A percentile compares a stretch with the other conserved stretches of the same genome.
Evolutionary conservation across 495 filamentous ascomycete species (phyloP).

Genomic region (Halenospora varia): DNA sequence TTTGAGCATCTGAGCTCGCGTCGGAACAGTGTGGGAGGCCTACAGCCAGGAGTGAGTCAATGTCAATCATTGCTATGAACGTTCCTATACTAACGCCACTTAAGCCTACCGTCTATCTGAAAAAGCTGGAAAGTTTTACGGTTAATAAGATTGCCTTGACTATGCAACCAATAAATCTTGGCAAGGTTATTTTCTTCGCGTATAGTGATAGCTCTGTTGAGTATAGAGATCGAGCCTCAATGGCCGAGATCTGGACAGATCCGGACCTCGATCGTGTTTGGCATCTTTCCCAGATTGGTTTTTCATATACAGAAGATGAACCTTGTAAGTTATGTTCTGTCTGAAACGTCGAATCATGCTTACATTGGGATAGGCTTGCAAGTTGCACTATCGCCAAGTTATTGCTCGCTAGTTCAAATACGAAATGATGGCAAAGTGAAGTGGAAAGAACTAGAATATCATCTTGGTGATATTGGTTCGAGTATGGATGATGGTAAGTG

Average conservation of each 20-base stretch:
- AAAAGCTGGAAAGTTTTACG: slow-evolving; percentile 59
- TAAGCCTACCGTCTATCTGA: slow-evolving; percentile 59
- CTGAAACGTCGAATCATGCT: neutral
- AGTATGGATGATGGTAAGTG: slow-evolving; percentile 40
- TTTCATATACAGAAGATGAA: slow-evolving; percentile 52
- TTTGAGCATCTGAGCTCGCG: slow-evolving; percentile 70
- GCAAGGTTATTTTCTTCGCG: slow-evolving; percentile 61
- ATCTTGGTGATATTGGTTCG: slow-evolving; percentile 34
- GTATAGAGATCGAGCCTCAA: slow-evolving; percentile 68
- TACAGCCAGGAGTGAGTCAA: slow-evolving; percentile 3
- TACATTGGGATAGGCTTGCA: slow-evolving; percentile 47
- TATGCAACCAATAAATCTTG: slow-evolving; percentile 59
- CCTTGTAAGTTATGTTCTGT: slow-evolving; percentile 38
- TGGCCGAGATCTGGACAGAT: slow-evolving; percentile 59
- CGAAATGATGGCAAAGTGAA: slow-evolving; percentile 62
- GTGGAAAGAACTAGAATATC: slow-evolving; percentile 59
- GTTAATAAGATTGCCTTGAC: slow-evolving; percentile 66
- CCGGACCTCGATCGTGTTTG: slow-evolving; percentile 60
- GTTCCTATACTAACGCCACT: slow-evolving; percentile 13
- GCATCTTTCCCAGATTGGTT: slow-evolving; percentile 67
- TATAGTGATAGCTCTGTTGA: slow-evolving; percentile 75
- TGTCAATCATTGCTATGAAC: neutral
- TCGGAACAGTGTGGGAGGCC: slow-evolving; percentile 46
- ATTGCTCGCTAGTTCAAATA: slow-evolving; percentile 60
- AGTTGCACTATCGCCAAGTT: slow-evolving; percentile 70